A percentile compares a stretch with the other conserved stretches of the same genome.
Conservation (phyloP, 2,329 filamentous ascomycete species). For the Fusarium equiseti region DNA sequence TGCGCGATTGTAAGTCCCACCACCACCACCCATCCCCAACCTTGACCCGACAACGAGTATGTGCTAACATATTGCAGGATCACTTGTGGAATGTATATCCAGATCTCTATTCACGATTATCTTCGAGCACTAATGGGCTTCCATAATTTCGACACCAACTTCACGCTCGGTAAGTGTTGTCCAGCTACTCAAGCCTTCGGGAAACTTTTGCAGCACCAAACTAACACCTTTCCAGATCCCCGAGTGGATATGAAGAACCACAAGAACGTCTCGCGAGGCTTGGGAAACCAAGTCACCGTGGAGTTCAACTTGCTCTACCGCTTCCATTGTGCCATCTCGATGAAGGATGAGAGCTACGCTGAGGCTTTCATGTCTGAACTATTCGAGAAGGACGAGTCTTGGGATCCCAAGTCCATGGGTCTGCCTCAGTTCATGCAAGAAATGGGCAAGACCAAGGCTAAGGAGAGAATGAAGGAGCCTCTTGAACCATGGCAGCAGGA, state of each 20-base stretch:
- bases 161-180: constrained; percentile 59
- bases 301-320: constrained; percentile 55
- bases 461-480: neutral
- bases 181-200: too few species aligned
- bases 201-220: neutral
- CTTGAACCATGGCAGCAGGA: constrained; percentile 6
- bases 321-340: constrained; percentile 50
- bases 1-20: neutral
- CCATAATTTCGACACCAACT: constrained; percentile 68
- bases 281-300: constrained; percentile 51
- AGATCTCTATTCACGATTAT: constrained; percentile 59
- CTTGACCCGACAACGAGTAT: too few species aligned
- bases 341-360: constrained; percentile 49
- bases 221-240: neutral
- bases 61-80: constrained; percentile 46
- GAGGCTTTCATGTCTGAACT: constrained; percentile 41
- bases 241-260: constrained; percentile 14
- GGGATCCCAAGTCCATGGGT: constrained; percentile 10
- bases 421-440: constrained; percentile 4
- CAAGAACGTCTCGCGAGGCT: constrained; percentile 47
- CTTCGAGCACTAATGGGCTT: constrained; percentile 57
- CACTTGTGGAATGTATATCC: constrained; percentile 68
- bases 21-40: too few species aligned
- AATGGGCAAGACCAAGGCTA: neutral
- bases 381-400: constrained; percentile 7